These are phyloP conservation scores for Prunus mira DNA, from an alignment of 306 rosid genomes.

Conservation along the genomic window DNA sequence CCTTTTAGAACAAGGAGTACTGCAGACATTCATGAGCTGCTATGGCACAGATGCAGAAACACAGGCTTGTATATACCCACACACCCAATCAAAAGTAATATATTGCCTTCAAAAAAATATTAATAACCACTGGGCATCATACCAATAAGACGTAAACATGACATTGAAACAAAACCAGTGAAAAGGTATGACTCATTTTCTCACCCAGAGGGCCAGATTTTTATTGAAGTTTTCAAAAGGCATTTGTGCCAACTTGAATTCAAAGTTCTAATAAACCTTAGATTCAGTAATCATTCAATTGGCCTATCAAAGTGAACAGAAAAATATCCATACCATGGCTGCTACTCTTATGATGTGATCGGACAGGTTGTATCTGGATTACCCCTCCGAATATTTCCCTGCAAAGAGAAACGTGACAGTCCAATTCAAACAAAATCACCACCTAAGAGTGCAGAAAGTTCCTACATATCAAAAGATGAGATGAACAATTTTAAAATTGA, in stretches of 20 bases:
- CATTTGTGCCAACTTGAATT: background rate
- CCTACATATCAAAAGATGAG: background rate
- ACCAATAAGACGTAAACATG: background rate
- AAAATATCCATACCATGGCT: conserved; percentile 44
- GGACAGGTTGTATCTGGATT: conserved; percentile 75
- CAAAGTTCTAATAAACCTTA: background rate
- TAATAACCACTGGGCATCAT: background rate
- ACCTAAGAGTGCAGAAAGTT: conserved; percentile 2
- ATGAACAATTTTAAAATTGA: conserved; percentile 19
- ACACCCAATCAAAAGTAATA: background rate
- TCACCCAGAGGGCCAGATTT: background rate
- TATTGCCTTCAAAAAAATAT: background rate
- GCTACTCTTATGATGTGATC: conserved; percentile 48
- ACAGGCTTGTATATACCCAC: background rate
- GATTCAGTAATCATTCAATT: background rate
- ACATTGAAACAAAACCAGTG: background rate
- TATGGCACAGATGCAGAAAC: background rate
- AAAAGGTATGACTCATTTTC: background rate
- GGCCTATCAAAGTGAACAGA: background rate
- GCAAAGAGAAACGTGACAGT: conserved; percentile 6
- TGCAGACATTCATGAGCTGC: background rate
- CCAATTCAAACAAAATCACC: conserved; percentile 12
- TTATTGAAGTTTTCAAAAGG: background rate
- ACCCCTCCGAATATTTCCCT: conserved; percentile 88
- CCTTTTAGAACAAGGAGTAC: background rate